Conservation (phyloP, 2,329 filamentous ascomycete genomes). For the Dendrostoma leiphaemia region DNA sequence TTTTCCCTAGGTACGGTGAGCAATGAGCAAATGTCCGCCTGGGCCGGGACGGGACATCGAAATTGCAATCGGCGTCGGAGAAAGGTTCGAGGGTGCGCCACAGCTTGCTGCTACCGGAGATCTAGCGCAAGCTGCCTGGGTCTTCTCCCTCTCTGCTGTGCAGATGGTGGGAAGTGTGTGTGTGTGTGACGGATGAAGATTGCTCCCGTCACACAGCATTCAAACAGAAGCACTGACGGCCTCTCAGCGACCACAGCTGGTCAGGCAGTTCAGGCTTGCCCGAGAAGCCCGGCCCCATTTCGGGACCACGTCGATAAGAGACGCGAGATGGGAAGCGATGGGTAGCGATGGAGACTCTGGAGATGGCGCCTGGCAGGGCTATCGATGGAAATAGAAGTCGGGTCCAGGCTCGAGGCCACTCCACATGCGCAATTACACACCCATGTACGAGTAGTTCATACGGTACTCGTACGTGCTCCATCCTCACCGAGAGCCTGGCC, state of each 20-base stretch:
- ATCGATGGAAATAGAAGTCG: not conserved
- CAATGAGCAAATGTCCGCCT: not conserved
- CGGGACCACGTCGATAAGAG: not conserved
- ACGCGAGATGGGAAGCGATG: not conserved
- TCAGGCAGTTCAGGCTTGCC: not conserved
- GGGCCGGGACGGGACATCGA: no score
- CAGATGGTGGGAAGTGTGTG: no score
- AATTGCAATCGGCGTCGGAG: not conserved
- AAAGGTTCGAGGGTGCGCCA: not conserved
- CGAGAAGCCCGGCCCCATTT: not conserved
- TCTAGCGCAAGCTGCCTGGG: not conserved
- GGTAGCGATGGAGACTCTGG: not conserved
- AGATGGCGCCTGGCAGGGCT: not conserved
- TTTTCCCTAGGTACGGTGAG: no score
- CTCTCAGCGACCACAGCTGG: no score
- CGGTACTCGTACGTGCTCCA: no score
- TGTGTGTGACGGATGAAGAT: no score
- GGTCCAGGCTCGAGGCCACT: not conserved
- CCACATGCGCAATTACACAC: no score
- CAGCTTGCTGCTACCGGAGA: not conserved
- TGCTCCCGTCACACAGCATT: no score
- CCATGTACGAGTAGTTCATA: no score
- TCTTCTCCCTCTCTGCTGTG: no score
- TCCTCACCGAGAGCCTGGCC: no score
- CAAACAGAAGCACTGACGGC: no score